Evolutionary conservation across 495 filamentous ascomycete genomes (phyloP).

Genomic region (Xylaria acuta): DNA sequence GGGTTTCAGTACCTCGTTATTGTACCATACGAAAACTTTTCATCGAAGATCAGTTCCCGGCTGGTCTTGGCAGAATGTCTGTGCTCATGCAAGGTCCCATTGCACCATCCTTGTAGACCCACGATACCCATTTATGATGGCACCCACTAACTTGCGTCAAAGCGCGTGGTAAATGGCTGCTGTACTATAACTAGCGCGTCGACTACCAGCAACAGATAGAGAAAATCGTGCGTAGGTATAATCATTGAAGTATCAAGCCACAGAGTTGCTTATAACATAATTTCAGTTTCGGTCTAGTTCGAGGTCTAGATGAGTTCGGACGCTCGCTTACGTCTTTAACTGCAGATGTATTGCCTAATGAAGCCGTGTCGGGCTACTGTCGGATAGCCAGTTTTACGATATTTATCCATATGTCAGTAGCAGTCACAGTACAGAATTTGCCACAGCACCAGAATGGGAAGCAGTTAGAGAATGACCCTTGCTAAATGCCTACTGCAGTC

Average conservation of each 20-base stretch:
- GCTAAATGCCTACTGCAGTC: neutral
- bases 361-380: constrained; percentile 5
- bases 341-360: neutral
- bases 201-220: neutral
- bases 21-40: neutral
- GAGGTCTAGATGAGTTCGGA: too few relatives aligned
- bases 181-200: neutral
- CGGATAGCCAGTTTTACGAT: neutral
- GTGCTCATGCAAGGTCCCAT: constrained; percentile 15
- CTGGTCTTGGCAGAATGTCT: neutral
- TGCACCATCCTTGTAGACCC: constrained; percentile 6
- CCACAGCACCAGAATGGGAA: neutral
- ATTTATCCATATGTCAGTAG: constrained; percentile 3
- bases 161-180: neutral
- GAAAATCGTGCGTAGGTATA: neutral
- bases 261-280: neutral
- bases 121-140: neutral
- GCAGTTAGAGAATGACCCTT: neutral
- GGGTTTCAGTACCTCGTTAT: neutral
- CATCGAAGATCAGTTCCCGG: neutral
- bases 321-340: neutral
- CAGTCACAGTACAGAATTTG: neutral
- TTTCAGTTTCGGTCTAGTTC: neutral
- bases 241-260: neutral
- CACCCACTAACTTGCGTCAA: constrained; percentile 1